Base-by-base conservation (phyloP, 1,284 basidiomycete species). In the Rhodotorula sp. region DNA sequence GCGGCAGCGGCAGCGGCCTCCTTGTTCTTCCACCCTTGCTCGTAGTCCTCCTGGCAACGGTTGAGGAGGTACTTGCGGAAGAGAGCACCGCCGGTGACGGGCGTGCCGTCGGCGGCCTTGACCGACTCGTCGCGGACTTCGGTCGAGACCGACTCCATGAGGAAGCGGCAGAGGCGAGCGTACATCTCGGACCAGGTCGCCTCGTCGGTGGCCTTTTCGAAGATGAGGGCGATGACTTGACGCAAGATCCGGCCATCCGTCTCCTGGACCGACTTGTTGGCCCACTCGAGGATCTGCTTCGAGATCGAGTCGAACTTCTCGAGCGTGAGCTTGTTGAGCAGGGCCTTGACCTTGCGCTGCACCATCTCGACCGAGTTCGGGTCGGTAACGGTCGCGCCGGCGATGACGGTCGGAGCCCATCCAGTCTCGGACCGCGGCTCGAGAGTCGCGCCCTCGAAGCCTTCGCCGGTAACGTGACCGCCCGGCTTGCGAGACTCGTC, bases 151-250 rank as follows among this genome's bases (percentile, higher is more conserved):
- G 88, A 87, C 82, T 93, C 91, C 87, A 93, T 91, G 86, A 98
- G 90, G 86, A 94, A 93, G 74, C 92, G 87, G 81, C 94, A 97
- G 60, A 99, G 85, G 64, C 91, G 89, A 43, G 96, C 96, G 81
- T 98, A 97, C 92, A 97, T 97, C 84, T 93, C 91, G 16, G 91
- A 94, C 90, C 92, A 97, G 51, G 90, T 88, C 23, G 92, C 92
- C 83, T 98, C 94, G 82, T 96, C 92, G 31, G 92, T 97, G 6
- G 94, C 94, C 86, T 96, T 96, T 82, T 98, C 94, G 82, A 97
- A 97, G 59, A 98, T 92, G 67, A 97, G 89, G 76, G 90, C 89
- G 83, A 97, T 97, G 80, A 97, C 95, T 79, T 95, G 92, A 78
- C 95, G 93, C 78, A 98, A 87, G 2, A 94, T 97, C 73, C 91